Base-by-base conservation (phyloP, 306 rosid genomes). In the Medicago truncatula region DNA sequence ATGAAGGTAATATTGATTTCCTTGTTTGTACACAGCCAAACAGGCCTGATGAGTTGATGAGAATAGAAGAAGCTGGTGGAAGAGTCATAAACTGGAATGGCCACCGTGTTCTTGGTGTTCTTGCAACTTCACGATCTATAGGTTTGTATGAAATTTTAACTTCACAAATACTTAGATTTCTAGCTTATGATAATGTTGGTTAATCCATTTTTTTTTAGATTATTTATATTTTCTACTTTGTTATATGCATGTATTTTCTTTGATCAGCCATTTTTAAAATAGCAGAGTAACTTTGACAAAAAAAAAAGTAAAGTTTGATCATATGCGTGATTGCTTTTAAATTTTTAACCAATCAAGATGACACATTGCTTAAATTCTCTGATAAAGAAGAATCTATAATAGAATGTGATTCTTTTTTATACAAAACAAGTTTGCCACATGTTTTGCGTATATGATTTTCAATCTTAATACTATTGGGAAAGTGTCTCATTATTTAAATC, bases 21-120 rank as follows among this genome's bases (percentile, higher is more conserved):
- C 6, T 67, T 38, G 13, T 79, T 34, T 71, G 52, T 76, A 12
- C 8, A 47, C 81, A 94, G 98, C 98, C 98, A 28, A 79, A 84
- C 54, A 87, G 95, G 54, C 84, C 88, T 6, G 97, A 94, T 84
- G 98, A 94, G 84, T 76, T 88, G 88, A 85, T 73, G 85, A 84
- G 98, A 85, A 94, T 94, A n/a, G 98, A 94, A 89, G 92, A 82
- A 20, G 97, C 93, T 15, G 97, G 98, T 49, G 98, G 98, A 66
- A 90, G 80, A 77, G 96, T 94, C 74, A 87, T 94, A 34, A 85
- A 86, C 85, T 94, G 97, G 98, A 88, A 94, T 61, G 98, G 98
- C 47, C 85, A 82, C 53, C 98, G 97, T 8, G 93, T 94, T 71
- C 89, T 92, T 0, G 98, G 98, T 64, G 98, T 94, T 77, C 96